Evolutionary conservation across 2,329 filamentous ascomycete species (phyloP), one percentile per base, ranked within the genome.

Genomic region (Pseudogymnoascus verrucosus): DNA sequence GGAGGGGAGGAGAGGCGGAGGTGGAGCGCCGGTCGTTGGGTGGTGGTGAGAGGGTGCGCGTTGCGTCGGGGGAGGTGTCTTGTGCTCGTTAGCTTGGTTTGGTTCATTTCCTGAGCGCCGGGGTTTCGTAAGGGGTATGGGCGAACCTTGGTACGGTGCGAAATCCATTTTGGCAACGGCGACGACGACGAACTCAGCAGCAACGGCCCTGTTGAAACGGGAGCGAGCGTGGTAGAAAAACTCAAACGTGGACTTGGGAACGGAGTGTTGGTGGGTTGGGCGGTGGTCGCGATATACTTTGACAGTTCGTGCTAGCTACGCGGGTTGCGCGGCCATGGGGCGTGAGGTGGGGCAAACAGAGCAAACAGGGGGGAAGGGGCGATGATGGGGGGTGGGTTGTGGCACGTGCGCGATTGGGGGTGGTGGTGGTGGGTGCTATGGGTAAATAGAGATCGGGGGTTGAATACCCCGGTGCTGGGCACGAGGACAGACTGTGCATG

Each of bases 41-140:
- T 10, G 87, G 83, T 62, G 92, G 91, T 19, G 91, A 96, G 74
- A 92, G 83, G 62, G 89, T 86, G 71, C 93, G 90, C 69, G 87
- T 85, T 70, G 89, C 83, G 78, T 98, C 93, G 8, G 95, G 95
- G 14, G 89, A 89, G 60, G 89, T 89, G 76, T 93, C 93, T 60
- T 21, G 57, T 23, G 31, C 21, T 8, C 3, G 4, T 54, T 54
- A 54, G 26, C 26, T 54, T 28, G 4, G 19, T 1, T 26, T 5
- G 21, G 12, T 4, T 26, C 12, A 5, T 1, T 6, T 26, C 28
- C 23, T 54, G 14, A 7, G 21, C 2, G 12, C 14, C 11, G 12
- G 21, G 12, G 42, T 4, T 19, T 19, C 5, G 19, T 23, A n/a
- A 26, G 21, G 14, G 44, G 23, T 19, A 19, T 19, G 19, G 19